A percentile compares a stretch with the other conserved stretches of the same genome.
These are phyloP conservation scores for Speleostelium caveatum DNA, from an alignment of 78 protist genomes.

Conservation along the genomic window DNA sequence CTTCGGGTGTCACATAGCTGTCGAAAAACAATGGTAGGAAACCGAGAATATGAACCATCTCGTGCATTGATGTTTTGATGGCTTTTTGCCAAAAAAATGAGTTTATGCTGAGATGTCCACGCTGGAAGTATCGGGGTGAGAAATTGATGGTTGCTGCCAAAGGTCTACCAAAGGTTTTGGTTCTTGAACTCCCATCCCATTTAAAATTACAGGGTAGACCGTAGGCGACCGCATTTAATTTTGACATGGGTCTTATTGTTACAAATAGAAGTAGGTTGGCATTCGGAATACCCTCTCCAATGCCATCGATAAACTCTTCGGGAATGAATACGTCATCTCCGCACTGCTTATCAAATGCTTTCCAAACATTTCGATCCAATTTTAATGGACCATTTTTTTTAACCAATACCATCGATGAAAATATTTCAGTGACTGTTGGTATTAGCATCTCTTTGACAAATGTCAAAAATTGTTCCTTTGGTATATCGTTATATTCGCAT, in stretches of 20 bases:
- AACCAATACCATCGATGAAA: background rate
- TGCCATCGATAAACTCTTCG: background rate
- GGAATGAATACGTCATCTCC: background rate
- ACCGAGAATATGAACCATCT: constrained; percentile 26
- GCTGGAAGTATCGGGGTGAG: background rate
- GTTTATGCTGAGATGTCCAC: background rate
- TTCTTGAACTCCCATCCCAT: background rate
- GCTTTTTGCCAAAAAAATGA: background rate
- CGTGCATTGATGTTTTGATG: constrained; percentile 5
- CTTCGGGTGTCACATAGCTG: constrained; percentile 1
- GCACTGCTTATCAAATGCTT: background rate
- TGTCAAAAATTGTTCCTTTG: background rate
- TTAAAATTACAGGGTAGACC: constrained; percentile 50
- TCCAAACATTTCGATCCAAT: background rate
- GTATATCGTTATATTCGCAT: background rate
- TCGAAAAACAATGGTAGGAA: constrained; percentile 1
- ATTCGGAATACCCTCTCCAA: background rate
- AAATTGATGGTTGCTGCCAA: constrained; percentile 21
- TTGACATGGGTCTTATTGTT: background rate
- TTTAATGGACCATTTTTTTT: background rate
- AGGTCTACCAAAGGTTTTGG: constrained; percentile 7
- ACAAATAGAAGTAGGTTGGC: background rate
- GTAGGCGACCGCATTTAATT: constrained; percentile 18
- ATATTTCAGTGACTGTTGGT: background rate
- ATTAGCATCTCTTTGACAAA: background rate